Conservation (phyloP, 2,329 filamentous ascomycete species). For the Ophiostoma sp. region DNA sequence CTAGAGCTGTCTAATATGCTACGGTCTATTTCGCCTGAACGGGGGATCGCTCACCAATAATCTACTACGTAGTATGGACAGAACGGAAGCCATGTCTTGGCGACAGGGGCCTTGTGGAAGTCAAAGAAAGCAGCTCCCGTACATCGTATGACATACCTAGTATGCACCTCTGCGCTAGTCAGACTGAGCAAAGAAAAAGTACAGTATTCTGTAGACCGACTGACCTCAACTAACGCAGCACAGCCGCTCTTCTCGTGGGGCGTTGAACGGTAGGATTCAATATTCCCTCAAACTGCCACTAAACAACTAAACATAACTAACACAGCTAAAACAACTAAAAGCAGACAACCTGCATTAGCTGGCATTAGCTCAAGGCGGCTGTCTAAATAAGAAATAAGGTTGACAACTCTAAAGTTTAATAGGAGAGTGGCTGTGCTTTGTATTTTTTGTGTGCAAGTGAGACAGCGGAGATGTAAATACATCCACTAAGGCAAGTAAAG, state of each 20-base stretch:
- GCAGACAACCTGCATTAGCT: not conserved
- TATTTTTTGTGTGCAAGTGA: not conserved
- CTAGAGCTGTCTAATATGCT: not conserved
- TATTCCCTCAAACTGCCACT: not conserved
- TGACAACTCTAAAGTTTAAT: not conserved
- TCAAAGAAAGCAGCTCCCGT: not conserved
- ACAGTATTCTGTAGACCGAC: not conserved
- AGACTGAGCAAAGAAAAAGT: too few relatives aligned
- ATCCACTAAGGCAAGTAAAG: not conserved
- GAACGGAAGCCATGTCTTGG: not conserved
- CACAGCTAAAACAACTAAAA: not conserved
- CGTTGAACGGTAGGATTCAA: not conserved
- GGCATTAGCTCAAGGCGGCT: not conserved
- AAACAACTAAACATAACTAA: not conserved
- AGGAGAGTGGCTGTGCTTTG: not conserved
- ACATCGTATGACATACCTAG: too few relatives aligned
- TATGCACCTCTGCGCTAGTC: not conserved
- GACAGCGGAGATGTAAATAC: not conserved
- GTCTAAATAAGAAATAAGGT: slow-evolving; percentile 3
- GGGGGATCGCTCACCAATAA: not conserved
- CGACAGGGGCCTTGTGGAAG: not conserved
- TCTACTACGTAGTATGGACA: too few relatives aligned
- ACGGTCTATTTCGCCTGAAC: not conserved
- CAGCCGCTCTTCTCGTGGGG: not conserved
- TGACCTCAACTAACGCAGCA: not conserved